phyloP scores from a whole-genome alignment of 768 basidiomycete genomes.

The Lyophyllum semitale region DNA sequence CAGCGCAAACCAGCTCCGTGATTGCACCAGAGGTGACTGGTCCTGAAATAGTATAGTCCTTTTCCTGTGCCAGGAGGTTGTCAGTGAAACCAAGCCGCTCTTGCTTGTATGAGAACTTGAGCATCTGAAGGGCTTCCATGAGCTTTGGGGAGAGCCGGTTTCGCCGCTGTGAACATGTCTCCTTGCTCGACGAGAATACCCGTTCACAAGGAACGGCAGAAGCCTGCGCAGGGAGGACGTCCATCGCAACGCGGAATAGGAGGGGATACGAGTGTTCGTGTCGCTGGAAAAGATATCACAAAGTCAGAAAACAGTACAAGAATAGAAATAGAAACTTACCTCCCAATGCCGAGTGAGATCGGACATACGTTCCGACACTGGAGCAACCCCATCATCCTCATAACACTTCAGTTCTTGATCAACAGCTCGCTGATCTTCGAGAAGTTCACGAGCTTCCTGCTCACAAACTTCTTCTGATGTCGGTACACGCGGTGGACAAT shows the following conservation, averaged over 20 bases:
- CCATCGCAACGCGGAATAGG: conserved; percentile 22
- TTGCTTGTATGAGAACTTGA: conserved; percentile 23
- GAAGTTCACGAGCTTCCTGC: background rate
- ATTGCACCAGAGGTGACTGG: background rate
- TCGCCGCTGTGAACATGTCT: conserved; percentile 18
- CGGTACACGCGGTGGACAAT: background rate
- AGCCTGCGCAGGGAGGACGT: conserved; percentile 28
- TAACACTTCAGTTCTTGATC: conserved; percentile 8
- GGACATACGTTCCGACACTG: background rate
- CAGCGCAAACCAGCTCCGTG: background rate
- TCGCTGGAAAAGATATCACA: background rate
- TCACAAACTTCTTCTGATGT: background rate
- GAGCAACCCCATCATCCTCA: conserved; percentile 2
- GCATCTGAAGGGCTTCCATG: conserved; percentile 24
- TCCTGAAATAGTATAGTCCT: conserved; percentile 14
- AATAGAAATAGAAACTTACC: conserved; percentile 10
- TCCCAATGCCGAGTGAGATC: conserved; percentile 19
- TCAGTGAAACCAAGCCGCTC: conserved; percentile 19
- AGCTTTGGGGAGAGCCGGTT: conserved; percentile 12
- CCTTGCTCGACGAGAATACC: conserved; percentile 24
- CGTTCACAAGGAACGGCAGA: conserved; percentile 27
- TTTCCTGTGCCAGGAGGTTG: conserved; percentile 11
- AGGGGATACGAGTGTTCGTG: conserved; percentile 16
- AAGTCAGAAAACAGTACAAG: background rate
- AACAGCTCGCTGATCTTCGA: conserved; percentile 1